Evolutionary conservation across 345 rosid genomes (phyloP).

Genomic region (Turritis glabra): DNA sequence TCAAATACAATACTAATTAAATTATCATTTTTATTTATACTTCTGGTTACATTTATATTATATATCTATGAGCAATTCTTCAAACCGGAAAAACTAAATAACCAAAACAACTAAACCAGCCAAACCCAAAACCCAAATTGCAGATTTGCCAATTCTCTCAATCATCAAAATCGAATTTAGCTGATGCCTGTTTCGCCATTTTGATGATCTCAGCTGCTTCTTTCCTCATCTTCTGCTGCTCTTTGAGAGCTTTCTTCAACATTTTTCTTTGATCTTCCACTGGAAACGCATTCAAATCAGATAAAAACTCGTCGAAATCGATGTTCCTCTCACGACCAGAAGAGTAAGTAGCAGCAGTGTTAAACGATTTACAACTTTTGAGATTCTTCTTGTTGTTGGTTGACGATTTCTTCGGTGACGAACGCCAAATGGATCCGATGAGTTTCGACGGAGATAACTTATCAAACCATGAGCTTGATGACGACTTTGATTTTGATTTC

Average conservation of each 20-base stretch:
- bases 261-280: constrained; percentile 55
- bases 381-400: constrained; percentile 37
- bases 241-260: constrained; percentile 61
- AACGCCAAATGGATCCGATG: constrained; percentile 68
- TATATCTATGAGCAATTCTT: neutral
- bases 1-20: neutral
- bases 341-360: neutral
- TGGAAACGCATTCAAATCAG: constrained; percentile 57
- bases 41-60: neutral
- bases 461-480: constrained; percentile 32
- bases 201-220: constrained; percentile 74
- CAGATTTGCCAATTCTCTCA: neutral
- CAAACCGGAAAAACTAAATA: neutral
- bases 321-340: constrained; percentile 34
- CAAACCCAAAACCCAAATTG: neutral
- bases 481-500: neutral
- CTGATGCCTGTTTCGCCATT: constrained; percentile 67
- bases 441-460: constrained; percentile 59
- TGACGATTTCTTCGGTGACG: constrained; percentile 52
- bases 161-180: constrained; percentile 42
- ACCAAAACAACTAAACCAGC: neutral
- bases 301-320: constrained; percentile 50
- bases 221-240: constrained; percentile 56
- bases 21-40: constrained; percentile 18
- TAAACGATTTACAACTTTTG: constrained; percentile 24